Evolutionary conservation across 2,329 filamentous ascomycete genomes (phyloP).

Genomic region (Pestalotiopsis sp.): DNA sequence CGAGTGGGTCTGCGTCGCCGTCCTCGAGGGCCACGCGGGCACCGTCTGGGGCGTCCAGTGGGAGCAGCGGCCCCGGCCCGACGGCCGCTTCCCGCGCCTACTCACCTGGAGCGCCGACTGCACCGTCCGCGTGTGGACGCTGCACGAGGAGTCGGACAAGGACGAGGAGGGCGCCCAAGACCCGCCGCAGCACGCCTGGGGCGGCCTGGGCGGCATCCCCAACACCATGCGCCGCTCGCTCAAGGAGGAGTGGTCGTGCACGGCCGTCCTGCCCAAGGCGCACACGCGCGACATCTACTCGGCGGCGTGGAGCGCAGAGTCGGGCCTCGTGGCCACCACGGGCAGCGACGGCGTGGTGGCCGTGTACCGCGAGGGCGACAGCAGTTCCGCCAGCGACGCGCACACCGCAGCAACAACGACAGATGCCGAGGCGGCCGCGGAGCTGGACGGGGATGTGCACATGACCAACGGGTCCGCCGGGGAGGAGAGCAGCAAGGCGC

Average conservation of each 20-base stretch:
- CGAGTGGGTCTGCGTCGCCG: slow-evolving; percentile 89
- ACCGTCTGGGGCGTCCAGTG: slow-evolving; percentile 91
- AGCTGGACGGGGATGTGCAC: slow-evolving; percentile 32
- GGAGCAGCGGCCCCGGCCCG: slow-evolving; percentile 49
- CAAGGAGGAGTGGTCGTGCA: slow-evolving; percentile 83
- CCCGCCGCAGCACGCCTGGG: slow-evolving; percentile 36
- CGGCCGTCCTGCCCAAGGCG: slow-evolving; percentile 70
- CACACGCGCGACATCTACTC: slow-evolving; percentile 86
- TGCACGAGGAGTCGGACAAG: slow-evolving; percentile 58
- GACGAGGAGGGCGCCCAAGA: slow-evolving; percentile 33
- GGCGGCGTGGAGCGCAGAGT: slow-evolving; percentile 77
- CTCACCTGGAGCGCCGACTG: slow-evolving; percentile 85
- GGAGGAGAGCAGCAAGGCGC: slow-evolving; percentile 30
- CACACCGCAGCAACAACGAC: slow-evolving; percentile 9
- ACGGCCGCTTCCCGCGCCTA: slow-evolving; percentile 60
- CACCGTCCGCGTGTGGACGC: slow-evolving; percentile 78
- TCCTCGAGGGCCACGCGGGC: slow-evolving; percentile 77
- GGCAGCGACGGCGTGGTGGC: slow-evolving; percentile 85
- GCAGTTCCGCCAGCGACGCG: slow-evolving; percentile 14
- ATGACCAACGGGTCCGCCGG: slow-evolving; percentile 28
- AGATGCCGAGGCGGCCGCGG: slow-evolving; percentile 27
- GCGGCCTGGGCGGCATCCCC: slow-evolving; percentile 67
- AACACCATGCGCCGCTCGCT: slow-evolving; percentile 82
- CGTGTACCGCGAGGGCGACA: slow-evolving; percentile 64
- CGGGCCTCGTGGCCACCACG: slow-evolving; percentile 81